A percentile compares a stretch with the other conserved stretches of the same genome.
These are phyloP conservation scores for Penicillium longicatenatum DNA, from an alignment of 495 filamentous ascomycete species.

Conservation along the genomic window DNA sequence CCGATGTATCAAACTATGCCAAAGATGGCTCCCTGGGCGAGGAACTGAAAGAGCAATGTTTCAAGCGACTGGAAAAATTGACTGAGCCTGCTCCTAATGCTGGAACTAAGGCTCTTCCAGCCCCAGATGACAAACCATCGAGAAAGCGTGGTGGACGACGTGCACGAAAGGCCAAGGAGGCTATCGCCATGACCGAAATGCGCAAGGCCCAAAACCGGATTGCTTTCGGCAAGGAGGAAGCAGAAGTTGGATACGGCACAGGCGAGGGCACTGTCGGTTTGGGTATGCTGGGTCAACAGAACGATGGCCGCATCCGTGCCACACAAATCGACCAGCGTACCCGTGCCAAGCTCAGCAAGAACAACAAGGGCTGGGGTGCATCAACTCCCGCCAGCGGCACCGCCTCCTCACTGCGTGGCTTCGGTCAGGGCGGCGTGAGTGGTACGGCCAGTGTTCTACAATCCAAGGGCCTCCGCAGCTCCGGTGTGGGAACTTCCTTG, in stretches of 20 bases:
- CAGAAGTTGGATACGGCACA: slow-evolving; percentile 88
- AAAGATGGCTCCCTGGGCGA: slow-evolving; percentile 83
- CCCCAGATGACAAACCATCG: slow-evolving; percentile 93
- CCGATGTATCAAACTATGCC: slow-evolving; percentile 82
- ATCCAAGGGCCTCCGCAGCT: slow-evolving; percentile 70
- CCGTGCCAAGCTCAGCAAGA: slow-evolving; percentile 86
- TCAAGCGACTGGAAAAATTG: slow-evolving; percentile 88
- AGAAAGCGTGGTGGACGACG: slow-evolving; percentile 90
- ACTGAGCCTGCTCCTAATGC: slow-evolving; percentile 93
- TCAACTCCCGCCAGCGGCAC: slow-evolving; percentile 61
- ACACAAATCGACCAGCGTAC: slow-evolving; percentile 93
- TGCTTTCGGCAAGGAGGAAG: slow-evolving; percentile 94
- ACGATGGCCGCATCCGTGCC: slow-evolving; percentile 83
- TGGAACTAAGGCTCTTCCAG: slow-evolving; percentile 82
- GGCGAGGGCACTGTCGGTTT: slow-evolving; percentile 85
- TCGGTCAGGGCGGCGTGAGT: slow-evolving; percentile 61
- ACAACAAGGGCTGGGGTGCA: slow-evolving; percentile 92
- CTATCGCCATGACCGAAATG: slow-evolving; percentile 93
- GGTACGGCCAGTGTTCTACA: slow-evolving; percentile 68
- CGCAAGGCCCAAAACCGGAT: slow-evolving; percentile 96
- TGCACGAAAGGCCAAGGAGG: slow-evolving; percentile 95
- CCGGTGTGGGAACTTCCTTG: slow-evolving; percentile 71
- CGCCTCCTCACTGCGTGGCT: slow-evolving; percentile 76
- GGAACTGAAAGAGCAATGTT: slow-evolving; percentile 79
- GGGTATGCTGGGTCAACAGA: slow-evolving; percentile 90